Percentiles rank a stretch among this genome's conserved stretches.
Evolutionary conservation across 495 filamentous ascomycete species (phyloP).

Genomic region (Bathelium albidoporum): DNA sequence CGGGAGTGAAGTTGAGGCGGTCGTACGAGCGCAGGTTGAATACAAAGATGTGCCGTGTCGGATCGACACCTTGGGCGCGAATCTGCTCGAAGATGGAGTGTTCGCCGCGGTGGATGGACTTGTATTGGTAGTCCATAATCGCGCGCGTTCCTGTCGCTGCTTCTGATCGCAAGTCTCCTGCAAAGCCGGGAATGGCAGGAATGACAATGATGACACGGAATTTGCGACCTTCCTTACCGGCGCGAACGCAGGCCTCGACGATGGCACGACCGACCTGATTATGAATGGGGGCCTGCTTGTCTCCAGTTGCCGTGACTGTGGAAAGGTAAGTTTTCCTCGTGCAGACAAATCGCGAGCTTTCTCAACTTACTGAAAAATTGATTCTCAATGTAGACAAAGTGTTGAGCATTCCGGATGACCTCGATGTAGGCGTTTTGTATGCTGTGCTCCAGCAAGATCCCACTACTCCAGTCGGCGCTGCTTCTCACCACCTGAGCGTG

Average conservation of each 20-base stretch:
- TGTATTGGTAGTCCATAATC: conserved; percentile 99
- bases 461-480: conserved; percentile 90
- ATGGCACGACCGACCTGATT: conserved; percentile 82
- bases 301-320: conserved; percentile 75
- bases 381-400: conserved; percentile 95
- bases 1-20: conserved; percentile 69
- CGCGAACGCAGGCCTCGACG: conserved; percentile 76
- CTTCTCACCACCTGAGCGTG: conserved; percentile 77
- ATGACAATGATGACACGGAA: conserved; percentile 87
- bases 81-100: conserved; percentile 81
- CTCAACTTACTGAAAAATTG: conserved; percentile 72
- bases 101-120: conserved; percentile 82
- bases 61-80: conserved; percentile 65
- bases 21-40: conserved; percentile 90
- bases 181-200: conserved; percentile 86
- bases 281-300: conserved; percentile 71
- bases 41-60: conserved; percentile 70
- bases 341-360: not conserved
- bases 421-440: conserved; percentile 90
- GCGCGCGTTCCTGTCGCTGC: conserved; percentile 74
- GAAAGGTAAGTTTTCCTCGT: not conserved
- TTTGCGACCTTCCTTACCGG: conserved; percentile 73
- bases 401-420: conserved; percentile 70
- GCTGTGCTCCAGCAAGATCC: conserved; percentile 76
- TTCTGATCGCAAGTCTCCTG: conserved; percentile 74